phyloP scores from a whole-genome alignment of 306 rosid species.

The Acacia acuminata region DNA sequence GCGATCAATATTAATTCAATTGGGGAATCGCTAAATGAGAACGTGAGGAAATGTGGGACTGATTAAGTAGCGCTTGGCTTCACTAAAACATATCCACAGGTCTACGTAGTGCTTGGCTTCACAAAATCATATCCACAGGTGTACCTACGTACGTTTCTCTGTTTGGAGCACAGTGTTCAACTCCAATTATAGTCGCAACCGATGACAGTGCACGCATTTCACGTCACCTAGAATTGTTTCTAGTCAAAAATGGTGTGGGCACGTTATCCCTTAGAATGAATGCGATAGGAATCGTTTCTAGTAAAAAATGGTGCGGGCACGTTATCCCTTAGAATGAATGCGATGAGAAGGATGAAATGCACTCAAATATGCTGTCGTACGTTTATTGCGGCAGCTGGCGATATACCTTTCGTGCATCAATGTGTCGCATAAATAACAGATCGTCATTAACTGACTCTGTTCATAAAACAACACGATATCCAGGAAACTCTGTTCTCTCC shows the following conservation, averaged over 20 bases:
- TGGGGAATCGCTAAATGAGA: background rate
- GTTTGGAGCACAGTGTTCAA: background rate
- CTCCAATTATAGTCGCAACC: background rate
- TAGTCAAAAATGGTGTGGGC: no score
- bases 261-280: no score
- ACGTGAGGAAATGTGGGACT: background rate
- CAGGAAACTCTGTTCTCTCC: background rate
- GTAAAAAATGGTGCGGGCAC: background rate
- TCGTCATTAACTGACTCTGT: background rate
- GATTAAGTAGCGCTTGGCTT: no score
- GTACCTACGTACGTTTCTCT: background rate
- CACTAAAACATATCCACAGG: no score
- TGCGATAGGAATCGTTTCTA: no score
- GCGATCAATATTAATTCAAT: background rate
- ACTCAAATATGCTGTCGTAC: no score
- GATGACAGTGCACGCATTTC: background rate
- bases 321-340: background rate
- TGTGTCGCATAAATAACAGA: no score
- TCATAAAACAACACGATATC: background rate
- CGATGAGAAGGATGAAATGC: background rate
- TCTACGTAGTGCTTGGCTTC: no score
- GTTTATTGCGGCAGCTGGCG: background rate
- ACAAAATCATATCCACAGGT: background rate
- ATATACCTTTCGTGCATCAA: background rate
- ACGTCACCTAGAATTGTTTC: background rate